These are phyloP conservation scores for Leccinum insolens DNA, from an alignment of 1,284 basidiomycete species.

Conservation along the genomic window DNA sequence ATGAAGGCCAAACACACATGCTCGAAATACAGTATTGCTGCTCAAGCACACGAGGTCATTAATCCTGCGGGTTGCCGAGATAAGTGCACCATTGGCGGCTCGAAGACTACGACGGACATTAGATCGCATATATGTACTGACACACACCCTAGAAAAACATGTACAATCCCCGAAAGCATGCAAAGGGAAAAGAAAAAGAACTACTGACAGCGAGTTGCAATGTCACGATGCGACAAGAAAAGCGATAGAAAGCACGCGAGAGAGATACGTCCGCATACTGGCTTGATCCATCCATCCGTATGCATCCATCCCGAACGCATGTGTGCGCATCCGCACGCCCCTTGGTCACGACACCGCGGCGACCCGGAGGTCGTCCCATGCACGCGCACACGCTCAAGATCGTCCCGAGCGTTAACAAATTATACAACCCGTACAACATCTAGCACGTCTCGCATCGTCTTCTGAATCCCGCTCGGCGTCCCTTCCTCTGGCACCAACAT, in stretches of 20 bases:
- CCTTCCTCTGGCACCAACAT: conserved; percentile 7
- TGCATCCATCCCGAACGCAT: background rate
- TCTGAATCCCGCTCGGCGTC: conserved; percentile 10
- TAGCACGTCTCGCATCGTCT: conserved; percentile 9
- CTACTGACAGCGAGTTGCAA: conserved; percentile 2
- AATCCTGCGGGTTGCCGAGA: background rate
- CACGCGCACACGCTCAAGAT: background rate
- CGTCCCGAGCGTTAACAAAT: conserved; percentile 20
- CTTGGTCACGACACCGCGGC: background rate
- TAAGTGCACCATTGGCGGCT: conserved; percentile 25
- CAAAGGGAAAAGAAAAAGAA: background rate
- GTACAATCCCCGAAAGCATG: conserved; percentile 3
- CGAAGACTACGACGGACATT: conserved; percentile 4
- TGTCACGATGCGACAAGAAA: background rate
- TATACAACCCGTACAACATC: conserved; percentile 25
- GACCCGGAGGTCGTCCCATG: background rate
- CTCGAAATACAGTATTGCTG: conserved; percentile 31
- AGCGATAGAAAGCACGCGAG: conserved; percentile 1
- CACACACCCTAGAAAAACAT: conserved; percentile 1
- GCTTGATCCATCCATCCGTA: conserved; percentile 1
- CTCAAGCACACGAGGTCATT: conserved; percentile 41
- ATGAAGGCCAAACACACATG: conserved; percentile 50
- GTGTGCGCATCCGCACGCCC: background rate
- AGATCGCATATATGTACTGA: conserved; percentile 10
- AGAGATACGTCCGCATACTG: conserved; percentile 3